Base-by-base conservation (phyloP, 2,329 filamentous ascomycete genomes). In the Scedosporium boydii region DNA sequence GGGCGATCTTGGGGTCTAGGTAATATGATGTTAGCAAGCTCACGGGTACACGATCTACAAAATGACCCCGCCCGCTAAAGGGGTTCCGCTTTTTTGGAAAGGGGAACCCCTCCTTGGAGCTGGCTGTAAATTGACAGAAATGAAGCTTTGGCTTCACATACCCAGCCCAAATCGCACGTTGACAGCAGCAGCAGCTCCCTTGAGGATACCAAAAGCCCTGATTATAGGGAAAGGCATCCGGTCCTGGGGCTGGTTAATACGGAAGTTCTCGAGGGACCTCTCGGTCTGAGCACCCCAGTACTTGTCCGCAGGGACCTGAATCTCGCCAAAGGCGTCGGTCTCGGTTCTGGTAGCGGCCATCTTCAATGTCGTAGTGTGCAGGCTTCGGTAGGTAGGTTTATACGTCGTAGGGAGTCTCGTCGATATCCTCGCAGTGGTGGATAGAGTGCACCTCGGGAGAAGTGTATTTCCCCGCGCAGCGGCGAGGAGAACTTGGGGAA, bases 241-340 rank as follows among this genome's bases (percentile, higher is more conserved):
- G 75, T 99, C 95, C 79, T 96, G 91, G 65, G 95, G 95, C 83
- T 98, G 95, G 80, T 98, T 98, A 86, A 99, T 98, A 77, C 89
- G 89, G 84, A 99, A 99, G 83, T 99, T 99, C 77, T 90, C 88
- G 75, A 98, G 85, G 60, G 93, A 98, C 68, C 93, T 88, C 84
- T 97, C 89, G 62, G 93, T 97, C 83, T 97, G 93, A 65, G 93
- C 93, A 73, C 95, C 95, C 93, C 95, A 99, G 84, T 99, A 99
- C 82, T 89, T 93, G 85, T 96, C 91, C 67, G 84, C 83, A 51
- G 89, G 84, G 69, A 98, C 93, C 81, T 96, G 87, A 76, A 99
- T 86, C 81, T 96, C 92, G 78, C 95, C 95, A 82, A 98, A 98
- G 77, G 95, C 95, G 82, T 99, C 95, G 78, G 86, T 95, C 80